These are phyloP conservation scores for Naematelia encephala DNA, from an alignment of 768 basidiomycete genomes.

Conservation along the genomic window DNA sequence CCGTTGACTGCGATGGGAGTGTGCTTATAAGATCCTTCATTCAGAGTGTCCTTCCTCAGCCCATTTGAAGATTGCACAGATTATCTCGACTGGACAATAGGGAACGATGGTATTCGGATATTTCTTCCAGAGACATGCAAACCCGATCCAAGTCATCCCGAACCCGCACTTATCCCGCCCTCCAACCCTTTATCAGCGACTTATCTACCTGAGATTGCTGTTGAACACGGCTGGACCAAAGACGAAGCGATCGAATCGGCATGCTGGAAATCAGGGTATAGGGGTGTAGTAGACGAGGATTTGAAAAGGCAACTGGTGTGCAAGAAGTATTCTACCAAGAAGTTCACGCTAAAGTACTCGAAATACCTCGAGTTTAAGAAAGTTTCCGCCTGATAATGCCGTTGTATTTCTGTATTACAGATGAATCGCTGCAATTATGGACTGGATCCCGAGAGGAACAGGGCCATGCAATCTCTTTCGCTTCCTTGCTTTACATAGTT, in stretches of 20 bases:
- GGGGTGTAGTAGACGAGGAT: not conserved
- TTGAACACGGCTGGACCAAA: not conserved
- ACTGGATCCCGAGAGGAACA: too few relatives aligned
- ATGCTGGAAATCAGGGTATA: not conserved
- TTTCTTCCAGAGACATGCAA: not conserved
- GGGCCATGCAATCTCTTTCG: too few relatives aligned
- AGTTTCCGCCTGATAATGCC: not conserved
- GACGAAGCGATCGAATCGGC: not conserved
- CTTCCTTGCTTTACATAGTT: too few relatives aligned
- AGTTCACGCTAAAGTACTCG: not conserved
- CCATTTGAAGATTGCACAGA: not conserved
- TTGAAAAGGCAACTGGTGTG: not conserved
- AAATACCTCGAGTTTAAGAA: not conserved
- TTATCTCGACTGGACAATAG: not conserved
- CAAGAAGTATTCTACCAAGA: not conserved
- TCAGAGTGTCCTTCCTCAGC: not conserved
- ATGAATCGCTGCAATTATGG: too few relatives aligned
- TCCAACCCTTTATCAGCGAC: not conserved
- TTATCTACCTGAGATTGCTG: not conserved
- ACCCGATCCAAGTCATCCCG: not conserved
- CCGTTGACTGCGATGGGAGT: too few relatives aligned
- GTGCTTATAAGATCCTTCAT: too few relatives aligned
- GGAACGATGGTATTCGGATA: not conserved
- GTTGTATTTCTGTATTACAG: too few relatives aligned
- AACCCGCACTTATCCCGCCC: not conserved